A percentile compares a stretch with the other conserved stretches of the same genome.
Conservation (phyloP, 176 grass and related monocot genomes). For the Cenchrus purpureus region DNA sequence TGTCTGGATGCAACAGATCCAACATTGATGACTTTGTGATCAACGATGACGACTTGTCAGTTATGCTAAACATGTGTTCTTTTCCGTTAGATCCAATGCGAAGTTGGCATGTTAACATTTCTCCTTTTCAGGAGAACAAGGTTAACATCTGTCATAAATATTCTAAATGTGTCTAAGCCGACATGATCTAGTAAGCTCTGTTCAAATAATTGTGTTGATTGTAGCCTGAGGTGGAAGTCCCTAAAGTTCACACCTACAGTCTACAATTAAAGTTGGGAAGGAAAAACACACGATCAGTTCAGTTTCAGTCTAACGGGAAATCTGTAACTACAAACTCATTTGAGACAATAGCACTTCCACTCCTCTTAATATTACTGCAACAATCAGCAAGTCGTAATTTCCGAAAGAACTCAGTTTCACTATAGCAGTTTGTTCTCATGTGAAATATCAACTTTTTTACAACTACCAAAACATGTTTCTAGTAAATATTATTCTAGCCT, state of each 20-base stretch:
- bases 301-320: neutral
- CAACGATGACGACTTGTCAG: neutral
- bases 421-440: neutral
- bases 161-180: slow-evolving; percentile 4
- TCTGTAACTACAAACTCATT: neutral
- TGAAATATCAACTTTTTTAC: neutral
- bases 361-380: neutral
- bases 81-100: neutral
- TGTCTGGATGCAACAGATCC: slow-evolving; percentile 1
- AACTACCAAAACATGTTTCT: neutral
- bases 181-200: slow-evolving; percentile 19
- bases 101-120: neutral
- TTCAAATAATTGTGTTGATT: slow-evolving; percentile 22
- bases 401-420: neutral
- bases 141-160: slow-evolving; percentile 12
- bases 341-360: slow-evolving; percentile 3
- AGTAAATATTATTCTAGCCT: neutral
- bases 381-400: neutral
- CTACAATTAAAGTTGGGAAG: neutral
- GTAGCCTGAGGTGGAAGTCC: neutral
- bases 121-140: neutral
- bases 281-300: neutral
- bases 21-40: slow-evolving; percentile 12
- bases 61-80: neutral
- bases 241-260: neutral